phyloP scores from a whole-genome alignment of 2,329 filamentous ascomycete species.

The Talaromyces pinophilus region DNA sequence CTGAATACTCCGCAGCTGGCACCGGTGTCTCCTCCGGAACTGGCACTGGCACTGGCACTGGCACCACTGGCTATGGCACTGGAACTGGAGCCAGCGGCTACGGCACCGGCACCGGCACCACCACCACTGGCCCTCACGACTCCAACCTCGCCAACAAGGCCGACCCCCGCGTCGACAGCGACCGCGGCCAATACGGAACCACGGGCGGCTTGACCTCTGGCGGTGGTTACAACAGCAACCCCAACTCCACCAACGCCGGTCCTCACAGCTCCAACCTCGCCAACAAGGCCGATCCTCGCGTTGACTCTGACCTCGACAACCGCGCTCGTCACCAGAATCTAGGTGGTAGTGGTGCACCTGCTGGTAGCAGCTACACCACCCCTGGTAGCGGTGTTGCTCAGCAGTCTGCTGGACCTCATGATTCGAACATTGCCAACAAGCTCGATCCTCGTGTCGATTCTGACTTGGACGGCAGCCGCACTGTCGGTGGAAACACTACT shows the following conservation, averaged over 20 bases:
- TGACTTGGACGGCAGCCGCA: conserved; percentile 42
- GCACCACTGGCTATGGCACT: conserved; percentile 24
- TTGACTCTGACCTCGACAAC: conserved; percentile 40
- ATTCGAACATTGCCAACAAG: conserved; percentile 50
- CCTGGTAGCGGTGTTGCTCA: conserved; percentile 22
- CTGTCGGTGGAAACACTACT: conserved; percentile 20
- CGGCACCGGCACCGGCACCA: conserved; percentile 22
- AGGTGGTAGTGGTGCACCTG: conserved; percentile 18
- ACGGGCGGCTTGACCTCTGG: conserved; percentile 19
- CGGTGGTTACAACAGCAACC: conserved; percentile 19
- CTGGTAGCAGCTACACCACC: conserved; percentile 24
- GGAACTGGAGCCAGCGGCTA: neutral
- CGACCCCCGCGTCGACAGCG: conserved; percentile 38
- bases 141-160: conserved; percentile 37
- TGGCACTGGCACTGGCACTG: conserved; percentile 15
- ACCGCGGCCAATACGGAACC: conserved; percentile 23
- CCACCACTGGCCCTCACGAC: conserved; percentile 42
- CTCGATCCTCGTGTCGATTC: conserved; percentile 58
- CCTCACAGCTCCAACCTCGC: conserved; percentile 39
- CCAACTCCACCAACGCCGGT: conserved; percentile 36
- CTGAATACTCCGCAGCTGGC: conserved; percentile 11
- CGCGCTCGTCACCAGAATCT: conserved; percentile 22
- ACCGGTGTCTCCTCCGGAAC: neutral
- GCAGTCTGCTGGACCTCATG: conserved; percentile 45
- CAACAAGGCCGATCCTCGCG: conserved; percentile 43